Conservation (phyloP, 805 yeast genomes). For the Kodamaea laetipori region DNA sequence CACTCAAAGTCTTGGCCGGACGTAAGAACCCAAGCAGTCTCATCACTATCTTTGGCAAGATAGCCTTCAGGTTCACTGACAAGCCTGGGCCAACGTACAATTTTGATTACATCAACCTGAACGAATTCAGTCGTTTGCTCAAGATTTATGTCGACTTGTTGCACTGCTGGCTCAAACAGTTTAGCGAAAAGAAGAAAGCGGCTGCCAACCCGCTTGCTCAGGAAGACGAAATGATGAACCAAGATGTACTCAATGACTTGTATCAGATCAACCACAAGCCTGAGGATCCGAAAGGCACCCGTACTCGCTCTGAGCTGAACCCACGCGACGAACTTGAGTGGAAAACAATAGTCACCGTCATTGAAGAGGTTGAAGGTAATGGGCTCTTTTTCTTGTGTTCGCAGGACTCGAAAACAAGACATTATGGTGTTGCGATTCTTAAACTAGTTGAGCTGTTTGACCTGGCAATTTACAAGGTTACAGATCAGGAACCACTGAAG, state of each 20-base stretch:
- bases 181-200: conserved; percentile 25
- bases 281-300: conserved; percentile 26
- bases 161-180: conserved; percentile 75
- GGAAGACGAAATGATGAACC: conserved; percentile 38
- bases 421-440: conserved; percentile 72
- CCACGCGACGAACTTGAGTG: conserved; percentile 64
- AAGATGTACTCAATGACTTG: conserved; percentile 42
- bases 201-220: conserved; percentile 34
- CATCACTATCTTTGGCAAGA: conserved; percentile 73
- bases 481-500: conserved; percentile 20
- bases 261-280: conserved; percentile 46
- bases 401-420: conserved; percentile 75
- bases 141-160: conserved; percentile 77
- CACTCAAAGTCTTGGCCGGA: conserved; percentile 67
- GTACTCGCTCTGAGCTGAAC: conserved; percentile 1
- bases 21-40: conserved; percentile 69
- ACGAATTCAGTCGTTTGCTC: conserved; percentile 60
- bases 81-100: conserved; percentile 59
- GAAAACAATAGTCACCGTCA: conserved; percentile 77
- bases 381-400: conserved; percentile 91
- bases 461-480: conserved; percentile 65
- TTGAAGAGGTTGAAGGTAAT: conserved; percentile 95
- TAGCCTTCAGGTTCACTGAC: conserved; percentile 79
- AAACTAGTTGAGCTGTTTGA: conserved; percentile 86
- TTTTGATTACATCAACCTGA: conserved; percentile 59